Evolutionary conservation across 768 basidiomycete species (phyloP), one percentile per base, ranked within the genome.

Genomic region (Rhizopogon vesiculosus): DNA sequence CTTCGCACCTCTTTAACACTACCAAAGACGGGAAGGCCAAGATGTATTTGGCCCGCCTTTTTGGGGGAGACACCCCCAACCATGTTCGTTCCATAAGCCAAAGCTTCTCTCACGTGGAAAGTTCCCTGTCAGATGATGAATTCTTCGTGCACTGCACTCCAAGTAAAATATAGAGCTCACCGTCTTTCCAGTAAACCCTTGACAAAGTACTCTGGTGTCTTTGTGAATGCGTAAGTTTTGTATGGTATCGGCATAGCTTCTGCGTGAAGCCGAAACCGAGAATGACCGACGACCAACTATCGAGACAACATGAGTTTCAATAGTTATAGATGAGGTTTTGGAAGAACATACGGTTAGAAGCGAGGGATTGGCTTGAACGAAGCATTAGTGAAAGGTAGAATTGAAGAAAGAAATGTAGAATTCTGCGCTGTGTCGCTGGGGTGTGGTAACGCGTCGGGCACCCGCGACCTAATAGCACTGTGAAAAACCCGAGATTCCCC

Each of bases 171-270:
- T 38, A 5, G 1, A 49, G 15, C 84, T 62, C 62, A 92, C 95
- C 56, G 93, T 97, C 85, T 97, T 98, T 69, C 95, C 95, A 12
- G 94, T 98, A 64, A 94, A 84, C 84, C 93, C 73, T 93, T 97
- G 72, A 87, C 93, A 60, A 86, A 79, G 76, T 44, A 99, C 96
- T 73, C 85, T 94, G 62, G 97, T 97, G 72, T 98, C 92, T 68
- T 92, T 91, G 74, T 91, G 84, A 65, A 99, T 89, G 63, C 87
- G 84, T 60, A 99, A 83, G 77, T 98, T 99, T 68, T 82, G 78
- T 68, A 94, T 87, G 48, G 93, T 94, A 68, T 90, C 89, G 53
- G 87, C 92, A 71, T 98, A 98, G 65, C 82, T 84, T 60, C 74
- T 79, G 64, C 91, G 82, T 62, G 84, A 68, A 43, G 82, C 81